Base-by-base conservation (phyloP, 306 rosid genomes). In the Elaeagnus macrophylla region DNA sequence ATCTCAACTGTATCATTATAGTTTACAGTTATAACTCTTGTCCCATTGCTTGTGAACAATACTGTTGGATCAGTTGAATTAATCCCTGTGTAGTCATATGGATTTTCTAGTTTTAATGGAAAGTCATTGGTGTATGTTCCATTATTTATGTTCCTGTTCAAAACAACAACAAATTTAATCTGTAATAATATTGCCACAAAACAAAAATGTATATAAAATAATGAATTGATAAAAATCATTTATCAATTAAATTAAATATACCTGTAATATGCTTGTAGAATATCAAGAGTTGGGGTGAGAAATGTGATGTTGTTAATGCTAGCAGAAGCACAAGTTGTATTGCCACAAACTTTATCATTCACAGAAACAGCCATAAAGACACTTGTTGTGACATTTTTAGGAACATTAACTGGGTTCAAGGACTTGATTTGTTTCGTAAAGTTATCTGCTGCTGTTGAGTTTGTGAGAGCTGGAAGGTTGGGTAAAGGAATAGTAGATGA, bases 271-370 rank as follows among this genome's bases (percentile, higher is more conserved):
- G 79, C 79, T 48, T 64, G 64, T 8, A 68, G 39, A 7, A 74
- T 48, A 44, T 60, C 68, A 12, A 57, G 56, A 7, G 12, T 32
- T 20, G 79, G 75, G 10, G 37, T 39, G n/a, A 2, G 38, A 32
- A 75, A 75, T 14, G 75, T 75, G 9, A 69, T 52, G 50, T 69
- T 75, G 62, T 56, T 75, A 38, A 75, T 50, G 45, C 79, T 69
- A 12, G 79, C 32, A 32, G 72, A 3, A 1, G 56, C 14, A 49
- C 66, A 65, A 8, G 52, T 60, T 72, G 16, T 62, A 8, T 42
- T 75, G 16, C 11, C 59, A 38, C 59, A 69, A 16, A 57, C 50
- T 6, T 54, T 52, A 32, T 25, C 45, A 39, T 69, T 69, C 14
- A 69, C 41, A 10, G 79, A 69, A 10, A 65, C 66, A 0, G 76